phyloP scores from a whole-genome alignment of 495 filamentous ascomycete species.

The Annulohypoxylon bovei region DNA sequence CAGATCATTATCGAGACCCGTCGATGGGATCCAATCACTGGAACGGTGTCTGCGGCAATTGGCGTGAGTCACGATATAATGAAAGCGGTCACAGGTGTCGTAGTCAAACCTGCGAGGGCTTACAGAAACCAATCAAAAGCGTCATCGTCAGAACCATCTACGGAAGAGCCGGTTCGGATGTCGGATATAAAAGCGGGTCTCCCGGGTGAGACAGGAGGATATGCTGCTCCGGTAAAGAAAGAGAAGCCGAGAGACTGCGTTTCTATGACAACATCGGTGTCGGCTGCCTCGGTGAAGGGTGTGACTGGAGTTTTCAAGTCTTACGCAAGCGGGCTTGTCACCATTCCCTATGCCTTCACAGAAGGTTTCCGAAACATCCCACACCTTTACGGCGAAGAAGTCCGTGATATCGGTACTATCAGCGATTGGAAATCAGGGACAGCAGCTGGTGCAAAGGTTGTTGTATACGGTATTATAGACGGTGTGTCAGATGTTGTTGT shows the following conservation, averaged over 20 bases:
- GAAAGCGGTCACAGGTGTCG: conserved; percentile 46
- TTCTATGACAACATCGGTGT: conserved; percentile 22
- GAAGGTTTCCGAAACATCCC: conserved; percentile 69
- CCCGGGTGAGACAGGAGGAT: not conserved
- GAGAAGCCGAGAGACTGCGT: not conserved
- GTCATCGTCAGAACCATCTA: not conserved
- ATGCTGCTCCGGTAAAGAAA: not conserved
- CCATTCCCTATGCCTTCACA: conserved; percentile 64
- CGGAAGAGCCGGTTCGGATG: too few species aligned
- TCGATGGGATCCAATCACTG: conserved; percentile 31
- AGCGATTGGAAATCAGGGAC: conserved; percentile 53
- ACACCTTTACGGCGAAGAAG: conserved; percentile 63
- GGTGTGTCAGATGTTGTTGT: conserved; percentile 15
- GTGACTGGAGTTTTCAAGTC: conserved; percentile 48
- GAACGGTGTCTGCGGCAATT: conserved; percentile 43
- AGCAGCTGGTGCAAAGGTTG: conserved; percentile 40
- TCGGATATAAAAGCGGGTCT: too few species aligned
- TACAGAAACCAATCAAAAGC: conserved; percentile 2
- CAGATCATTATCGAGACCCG: conserved; percentile 29
- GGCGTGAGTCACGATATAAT: conserved; percentile 46
- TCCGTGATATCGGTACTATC: conserved; percentile 49
- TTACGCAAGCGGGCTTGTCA: conserved; percentile 56
- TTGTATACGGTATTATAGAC: conserved; percentile 19
- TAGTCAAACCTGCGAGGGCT: conserved; percentile 48
- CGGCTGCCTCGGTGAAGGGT: conserved; percentile 46